Conservation (phyloP, 2,329 filamentous ascomycete genomes). For the Raffaelea arxii region DNA sequence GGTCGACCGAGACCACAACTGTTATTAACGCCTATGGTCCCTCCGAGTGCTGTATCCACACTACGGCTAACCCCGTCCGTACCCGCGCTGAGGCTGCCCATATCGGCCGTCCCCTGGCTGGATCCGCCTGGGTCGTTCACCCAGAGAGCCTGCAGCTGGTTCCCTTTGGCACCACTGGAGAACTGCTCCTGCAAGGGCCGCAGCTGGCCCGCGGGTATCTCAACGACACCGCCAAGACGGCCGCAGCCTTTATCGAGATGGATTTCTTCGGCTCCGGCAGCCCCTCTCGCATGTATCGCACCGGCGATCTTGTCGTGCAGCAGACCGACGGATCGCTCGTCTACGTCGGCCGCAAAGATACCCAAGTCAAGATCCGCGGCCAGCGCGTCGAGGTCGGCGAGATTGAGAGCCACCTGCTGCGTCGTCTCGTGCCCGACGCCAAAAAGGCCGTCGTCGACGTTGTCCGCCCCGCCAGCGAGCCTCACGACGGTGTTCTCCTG, state of each 20-base stretch:
- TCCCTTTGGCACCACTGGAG: slow-evolving; percentile 26
- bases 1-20: slow-evolving; percentile 1
- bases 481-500: neutral
- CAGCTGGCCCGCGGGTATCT: slow-evolving; percentile 31
- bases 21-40: slow-evolving; percentile 21
- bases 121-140: slow-evolving; percentile 30
- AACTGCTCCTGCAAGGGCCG: slow-evolving; percentile 29
- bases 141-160: slow-evolving; percentile 15
- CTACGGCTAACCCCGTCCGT: slow-evolving; percentile 4
- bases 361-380: slow-evolving; percentile 54
- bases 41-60: slow-evolving; percentile 16
- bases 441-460: slow-evolving; percentile 13
- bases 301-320: slow-evolving; percentile 48
- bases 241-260: slow-evolving; percentile 16
- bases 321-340: slow-evolving; percentile 39
- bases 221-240: slow-evolving; percentile 14
- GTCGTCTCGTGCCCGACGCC: neutral
- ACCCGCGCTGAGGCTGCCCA: neutral
- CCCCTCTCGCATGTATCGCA: slow-evolving; percentile 50
- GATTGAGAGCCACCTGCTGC: neutral
- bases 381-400: slow-evolving; percentile 49
- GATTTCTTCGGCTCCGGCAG: too few relatives aligned
- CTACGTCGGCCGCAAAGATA: slow-evolving; percentile 46
- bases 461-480: neutral
- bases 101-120: neutral